phyloP scores from a whole-genome alignment of 176 grass and related monocot species.

The Carex parvula region DNA sequence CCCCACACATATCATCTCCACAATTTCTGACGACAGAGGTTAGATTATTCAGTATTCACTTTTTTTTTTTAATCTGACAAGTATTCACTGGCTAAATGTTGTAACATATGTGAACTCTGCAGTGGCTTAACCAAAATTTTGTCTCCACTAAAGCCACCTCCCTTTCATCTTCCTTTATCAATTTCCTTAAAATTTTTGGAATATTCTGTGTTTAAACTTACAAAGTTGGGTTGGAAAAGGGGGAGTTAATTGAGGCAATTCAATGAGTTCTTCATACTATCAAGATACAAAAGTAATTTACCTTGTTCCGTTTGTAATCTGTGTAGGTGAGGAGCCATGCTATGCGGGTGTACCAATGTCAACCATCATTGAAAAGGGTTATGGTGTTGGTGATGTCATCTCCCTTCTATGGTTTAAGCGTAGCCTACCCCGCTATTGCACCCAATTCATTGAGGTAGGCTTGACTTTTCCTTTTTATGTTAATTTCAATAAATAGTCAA shows the following conservation, averaged over 20 bases:
- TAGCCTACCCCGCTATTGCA: constrained; percentile 96
- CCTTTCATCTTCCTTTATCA: not conserved
- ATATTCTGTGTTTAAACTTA: not conserved
- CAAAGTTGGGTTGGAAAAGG: constrained; percentile 10
- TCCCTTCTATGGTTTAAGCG: constrained; percentile 99
- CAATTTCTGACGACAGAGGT: constrained; percentile 99
- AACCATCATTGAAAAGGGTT: constrained; percentile 88
- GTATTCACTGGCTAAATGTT: not conserved
- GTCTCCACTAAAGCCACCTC: not conserved
- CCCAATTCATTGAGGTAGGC: constrained; percentile 95
- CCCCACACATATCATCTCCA: constrained; percentile 98
- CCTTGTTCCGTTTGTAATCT: not conserved
- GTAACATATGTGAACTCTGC: not conserved
- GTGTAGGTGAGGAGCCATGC: constrained; percentile 90
- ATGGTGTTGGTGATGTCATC: constrained; percentile 97
- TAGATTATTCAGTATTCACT: constrained; percentile 30
- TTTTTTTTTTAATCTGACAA: constrained; percentile 7
- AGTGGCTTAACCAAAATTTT: not conserved
- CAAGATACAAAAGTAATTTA: not conserved
- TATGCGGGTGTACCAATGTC: constrained; percentile 99
- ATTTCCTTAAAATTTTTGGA: not conserved
- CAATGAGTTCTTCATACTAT: not conserved
- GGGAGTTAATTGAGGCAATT: not conserved
- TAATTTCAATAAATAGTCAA: not conserved
- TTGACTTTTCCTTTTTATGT: not conserved